Evolutionary conservation across 192 early-diverging fungal species (phyloP).

Genomic region (Physocladia obscura): DNA sequence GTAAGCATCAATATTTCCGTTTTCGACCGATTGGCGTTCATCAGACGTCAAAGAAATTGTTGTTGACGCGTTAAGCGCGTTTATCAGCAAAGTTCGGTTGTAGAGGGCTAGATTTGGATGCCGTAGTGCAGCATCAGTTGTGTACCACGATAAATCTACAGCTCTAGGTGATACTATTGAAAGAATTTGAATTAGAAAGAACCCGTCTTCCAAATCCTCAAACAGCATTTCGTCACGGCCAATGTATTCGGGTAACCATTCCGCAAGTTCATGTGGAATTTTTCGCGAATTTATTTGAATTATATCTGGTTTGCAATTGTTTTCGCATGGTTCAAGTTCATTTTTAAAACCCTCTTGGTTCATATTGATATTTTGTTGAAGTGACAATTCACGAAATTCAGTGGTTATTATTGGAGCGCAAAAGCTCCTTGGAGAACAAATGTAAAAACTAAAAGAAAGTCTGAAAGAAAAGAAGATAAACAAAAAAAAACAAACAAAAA

Average conservation of each 20-base stretch:
- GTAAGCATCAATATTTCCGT: background rate
- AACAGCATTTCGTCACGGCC: constrained; percentile 31
- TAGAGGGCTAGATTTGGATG: constrained; percentile 16
- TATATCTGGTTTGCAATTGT: background rate
- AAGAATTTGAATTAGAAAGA: constrained; percentile 27
- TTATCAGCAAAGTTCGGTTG: background rate
- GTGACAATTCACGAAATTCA: no score
- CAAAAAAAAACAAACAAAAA: background rate
- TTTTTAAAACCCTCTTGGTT: no score
- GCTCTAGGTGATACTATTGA: constrained; percentile 36
- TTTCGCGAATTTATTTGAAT: background rate
- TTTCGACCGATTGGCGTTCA: background rate
- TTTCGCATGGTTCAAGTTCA: no score
- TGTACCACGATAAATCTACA: constrained; percentile 46
- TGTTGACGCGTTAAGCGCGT: background rate
- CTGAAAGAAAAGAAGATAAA: background rate
- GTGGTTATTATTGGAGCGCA: no score
- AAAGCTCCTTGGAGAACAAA: no score
- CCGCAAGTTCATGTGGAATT: background rate
- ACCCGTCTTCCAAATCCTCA: constrained; percentile 39
- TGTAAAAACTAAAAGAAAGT: background rate
- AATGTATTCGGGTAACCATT: constrained; percentile 35
- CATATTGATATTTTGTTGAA: no score
- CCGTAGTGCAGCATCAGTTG: constrained; percentile 34
- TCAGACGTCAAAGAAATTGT: background rate